Evolutionary conservation across 805 yeast genomes (phyloP).

Genomic region (Scheffersomyces spartinae): DNA sequence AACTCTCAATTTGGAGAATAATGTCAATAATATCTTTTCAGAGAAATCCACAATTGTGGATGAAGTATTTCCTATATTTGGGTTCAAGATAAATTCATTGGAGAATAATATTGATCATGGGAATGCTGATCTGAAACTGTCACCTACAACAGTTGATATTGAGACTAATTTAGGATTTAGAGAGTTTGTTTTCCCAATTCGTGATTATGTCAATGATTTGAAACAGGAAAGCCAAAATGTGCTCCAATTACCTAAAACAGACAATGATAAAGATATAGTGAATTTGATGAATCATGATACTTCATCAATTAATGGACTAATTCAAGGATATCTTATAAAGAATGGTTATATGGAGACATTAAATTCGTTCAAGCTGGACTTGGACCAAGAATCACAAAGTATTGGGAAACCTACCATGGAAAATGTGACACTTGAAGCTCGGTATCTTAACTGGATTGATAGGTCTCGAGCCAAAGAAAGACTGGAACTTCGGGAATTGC

Average conservation of each 20-base stretch:
- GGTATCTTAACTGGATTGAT: too few species aligned
- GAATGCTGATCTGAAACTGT: too few species aligned
- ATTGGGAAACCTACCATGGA: too few species aligned
- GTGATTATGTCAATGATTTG: constrained; percentile 17
- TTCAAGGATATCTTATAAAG: constrained; percentile 26
- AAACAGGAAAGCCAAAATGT: constrained; percentile 13
- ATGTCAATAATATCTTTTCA: constrained; percentile 10
- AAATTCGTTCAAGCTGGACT: constrained; percentile 20
- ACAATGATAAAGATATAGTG: constrained; percentile 1
- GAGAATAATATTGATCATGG: constrained; percentile 7
- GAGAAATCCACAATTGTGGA: constrained; percentile 3
- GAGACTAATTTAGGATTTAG: constrained; percentile 29
- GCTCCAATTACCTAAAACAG: constrained; percentile 8
- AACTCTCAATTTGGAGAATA: constrained; percentile 12
- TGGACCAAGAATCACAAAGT: too few species aligned
- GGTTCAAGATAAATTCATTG: constrained; percentile 16
- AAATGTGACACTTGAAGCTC: too few species aligned
- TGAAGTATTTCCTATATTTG: constrained; percentile 22
- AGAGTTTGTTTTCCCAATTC: constrained; percentile 27
- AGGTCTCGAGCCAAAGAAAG: too few species aligned
- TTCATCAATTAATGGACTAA: constrained; percentile 16
- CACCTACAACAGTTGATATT: constrained; percentile 11
- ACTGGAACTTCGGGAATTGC: too few species aligned
- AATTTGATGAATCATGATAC: constrained; percentile 9
- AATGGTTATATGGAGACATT: constrained; percentile 28